These are phyloP conservation scores for Paulownia fortunei DNA, from an alignment of 257 asterid species.

Conservation along the genomic window DNA sequence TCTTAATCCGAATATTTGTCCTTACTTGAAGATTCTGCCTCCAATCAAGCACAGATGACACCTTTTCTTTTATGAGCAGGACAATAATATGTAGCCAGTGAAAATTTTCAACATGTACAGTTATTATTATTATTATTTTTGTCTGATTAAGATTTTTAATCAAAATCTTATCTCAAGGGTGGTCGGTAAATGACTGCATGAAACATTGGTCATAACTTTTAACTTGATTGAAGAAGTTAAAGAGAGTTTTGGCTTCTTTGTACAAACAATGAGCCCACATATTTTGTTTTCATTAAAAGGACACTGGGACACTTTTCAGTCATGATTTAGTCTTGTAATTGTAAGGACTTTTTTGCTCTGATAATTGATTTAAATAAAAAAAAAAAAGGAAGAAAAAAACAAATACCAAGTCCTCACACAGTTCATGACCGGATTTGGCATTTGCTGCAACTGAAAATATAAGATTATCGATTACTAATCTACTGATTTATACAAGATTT, in stretches of 20 bases:
- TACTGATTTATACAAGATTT: too few species aligned
- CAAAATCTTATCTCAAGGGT: background rate
- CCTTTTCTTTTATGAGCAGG: background rate
- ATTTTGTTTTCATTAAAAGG: constrained; percentile 38
- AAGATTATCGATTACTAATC: background rate
- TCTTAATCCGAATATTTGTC: constrained; percentile 37
- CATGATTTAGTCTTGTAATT: background rate
- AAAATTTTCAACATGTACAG: background rate
- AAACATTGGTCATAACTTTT: background rate
- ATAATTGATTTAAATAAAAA: background rate
- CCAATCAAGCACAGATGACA: constrained; percentile 31
- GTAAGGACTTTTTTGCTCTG: background rate
- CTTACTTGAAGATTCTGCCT: constrained; percentile 42
- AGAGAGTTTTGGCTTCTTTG: constrained; percentile 17
- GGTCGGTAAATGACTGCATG: constrained; percentile 21
- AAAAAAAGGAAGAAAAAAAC: background rate
- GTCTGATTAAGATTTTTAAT: background rate
- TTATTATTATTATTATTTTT: background rate
- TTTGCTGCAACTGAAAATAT: background rate
- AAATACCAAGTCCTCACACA: too few species aligned
- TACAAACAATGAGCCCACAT: constrained; percentile 31
- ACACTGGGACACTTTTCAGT: constrained; percentile 35
- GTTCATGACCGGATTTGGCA: too few species aligned
- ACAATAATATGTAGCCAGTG: background rate
- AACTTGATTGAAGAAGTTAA: constrained; percentile 34